Base-by-base conservation (phyloP, 768 basidiomycete species). In the Fomitopsis pulvina region DNA sequence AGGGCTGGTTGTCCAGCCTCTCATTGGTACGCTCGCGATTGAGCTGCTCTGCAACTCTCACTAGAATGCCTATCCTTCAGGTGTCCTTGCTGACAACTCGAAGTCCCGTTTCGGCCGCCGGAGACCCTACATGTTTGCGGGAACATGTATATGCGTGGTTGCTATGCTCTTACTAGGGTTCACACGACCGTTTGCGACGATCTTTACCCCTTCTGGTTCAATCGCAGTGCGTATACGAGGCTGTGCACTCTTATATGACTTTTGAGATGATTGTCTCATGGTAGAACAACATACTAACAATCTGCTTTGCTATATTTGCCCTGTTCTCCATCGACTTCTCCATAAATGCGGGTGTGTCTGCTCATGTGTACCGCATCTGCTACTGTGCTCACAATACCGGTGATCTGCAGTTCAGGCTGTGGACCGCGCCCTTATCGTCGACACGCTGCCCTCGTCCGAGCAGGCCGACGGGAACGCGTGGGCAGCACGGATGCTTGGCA, bases 381-480 rank as follows among this genome's bases (percentile, higher is more conserved):
- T 20, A 9, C 24, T 4, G 12, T 43, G 16, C 43, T 6, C n/a
- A 4, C 12, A 25, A 1, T 39, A 16, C 24, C 18, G 12, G n/a
- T 71, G 16, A 75, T 84, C 81, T 57, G 32, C 57, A 85, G 92
- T 94, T 2, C 87, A 87, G 72, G 90, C 92, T 0, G 80, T 92
- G 18, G 92, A 96, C 63, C 87, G 94, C 42, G 90, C 93, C 0
- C 76, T 96, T 9, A 71, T 97, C 7, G 90, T 98, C 0, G 94
- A 98, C 62, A 87, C 78, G 0, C 66, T 95, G 3, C 85, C 92
- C 0, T 70, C 86, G 0, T 63, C 76, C 1, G 72, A 80, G 22
- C 94, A 98, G 64, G 81, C 92, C 5, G 71, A 77, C 8, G 93
- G 88, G 0, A 96, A 94, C 61, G 94, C 94, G 0, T 98, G 94